Percentiles rank a stretch among this genome's conserved stretches.
phyloP scores from a whole-genome alignment of 2,329 filamentous ascomycete species.

The Neonectria faginata region DNA sequence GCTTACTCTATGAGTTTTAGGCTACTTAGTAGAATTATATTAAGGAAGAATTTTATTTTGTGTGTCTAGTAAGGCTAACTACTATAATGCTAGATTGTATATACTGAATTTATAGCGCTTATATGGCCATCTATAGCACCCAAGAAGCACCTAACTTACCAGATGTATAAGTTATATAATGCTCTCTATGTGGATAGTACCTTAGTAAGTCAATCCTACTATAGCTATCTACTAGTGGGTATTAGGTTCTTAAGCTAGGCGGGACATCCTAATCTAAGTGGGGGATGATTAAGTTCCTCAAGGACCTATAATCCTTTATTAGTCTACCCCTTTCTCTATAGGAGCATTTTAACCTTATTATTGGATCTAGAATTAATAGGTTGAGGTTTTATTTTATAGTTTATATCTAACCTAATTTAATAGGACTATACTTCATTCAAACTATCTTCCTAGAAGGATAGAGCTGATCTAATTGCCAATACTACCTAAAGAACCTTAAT shows the following conservation, averaged over 20 bases:
- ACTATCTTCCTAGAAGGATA: constrained; percentile 7
- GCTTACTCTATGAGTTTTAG: not conserved
- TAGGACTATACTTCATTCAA: constrained; percentile 10
- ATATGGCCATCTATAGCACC: not conserved
- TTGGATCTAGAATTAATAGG: constrained; percentile 3
- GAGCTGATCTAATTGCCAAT: constrained; percentile 1
- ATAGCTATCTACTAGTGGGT: not conserved
- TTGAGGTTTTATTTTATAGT: not conserved
- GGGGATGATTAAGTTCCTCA: constrained; percentile 2
- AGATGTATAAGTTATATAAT: not conserved
- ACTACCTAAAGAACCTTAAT: constrained; percentile 4
- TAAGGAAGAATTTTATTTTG: not conserved
- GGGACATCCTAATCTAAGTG: not conserved
- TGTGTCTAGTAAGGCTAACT: not conserved
- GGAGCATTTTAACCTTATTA: constrained; percentile 1
- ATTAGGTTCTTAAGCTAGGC: not conserved
- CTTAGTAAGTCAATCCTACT: not conserved
- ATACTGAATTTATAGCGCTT: not conserved
- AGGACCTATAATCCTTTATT: constrained; percentile 1
- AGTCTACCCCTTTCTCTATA: not conserved
- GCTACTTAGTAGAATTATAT: not conserved
- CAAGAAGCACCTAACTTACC: not conserved
- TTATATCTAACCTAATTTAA: not conserved
- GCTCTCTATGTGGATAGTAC: not conserved
- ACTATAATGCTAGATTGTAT: not conserved